These are phyloP conservation scores for Parachlorella kessleri DNA, from an alignment of 139 green algal genomes.

Conservation along the genomic window DNA sequence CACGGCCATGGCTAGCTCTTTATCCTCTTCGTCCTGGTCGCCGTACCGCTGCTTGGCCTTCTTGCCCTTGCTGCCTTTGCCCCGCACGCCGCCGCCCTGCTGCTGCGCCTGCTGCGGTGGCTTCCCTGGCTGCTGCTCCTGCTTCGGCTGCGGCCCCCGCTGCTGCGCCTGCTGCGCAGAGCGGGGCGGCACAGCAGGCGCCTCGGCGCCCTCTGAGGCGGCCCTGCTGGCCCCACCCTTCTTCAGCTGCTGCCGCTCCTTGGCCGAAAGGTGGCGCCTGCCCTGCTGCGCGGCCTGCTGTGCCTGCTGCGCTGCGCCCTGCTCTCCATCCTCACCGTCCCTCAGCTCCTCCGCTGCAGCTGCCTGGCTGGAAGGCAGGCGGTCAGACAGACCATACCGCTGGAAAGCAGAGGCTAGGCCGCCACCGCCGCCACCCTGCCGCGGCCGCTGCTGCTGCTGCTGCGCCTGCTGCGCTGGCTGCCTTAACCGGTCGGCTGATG, in stretches of 20 bases:
- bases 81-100: constrained; percentile 42
- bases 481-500: constrained; percentile 51
- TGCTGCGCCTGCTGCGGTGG: constrained; percentile 16
- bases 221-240: constrained; percentile 29
- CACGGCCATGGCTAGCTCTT: constrained; percentile 69
- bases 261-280: constrained; percentile 66
- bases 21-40: constrained; percentile 95
- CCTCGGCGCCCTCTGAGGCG: not conserved
- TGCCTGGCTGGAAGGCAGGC: not conserved
- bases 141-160: not conserved
- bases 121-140: constrained; percentile 26
- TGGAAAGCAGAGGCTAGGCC: constrained; percentile 12
- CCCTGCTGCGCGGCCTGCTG: constrained; percentile 4
- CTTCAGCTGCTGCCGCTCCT: constrained; percentile 64
- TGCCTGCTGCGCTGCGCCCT: not conserved
- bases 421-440: not conserved
- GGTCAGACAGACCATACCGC: constrained; percentile 45
- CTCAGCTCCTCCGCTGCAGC: not conserved
- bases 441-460: constrained; percentile 15
- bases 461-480: constrained; percentile 1
- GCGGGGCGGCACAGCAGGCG: too few relatives aligned
- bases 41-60: constrained; percentile 82
- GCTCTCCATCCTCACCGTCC: constrained; percentile 2
- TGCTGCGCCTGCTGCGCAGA: not conserved
- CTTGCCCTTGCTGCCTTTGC: constrained; percentile 81